These are phyloP conservation scores for Seiridium cupressi DNA, from an alignment of 2,329 filamentous ascomycete species.

Conservation along the genomic window DNA sequence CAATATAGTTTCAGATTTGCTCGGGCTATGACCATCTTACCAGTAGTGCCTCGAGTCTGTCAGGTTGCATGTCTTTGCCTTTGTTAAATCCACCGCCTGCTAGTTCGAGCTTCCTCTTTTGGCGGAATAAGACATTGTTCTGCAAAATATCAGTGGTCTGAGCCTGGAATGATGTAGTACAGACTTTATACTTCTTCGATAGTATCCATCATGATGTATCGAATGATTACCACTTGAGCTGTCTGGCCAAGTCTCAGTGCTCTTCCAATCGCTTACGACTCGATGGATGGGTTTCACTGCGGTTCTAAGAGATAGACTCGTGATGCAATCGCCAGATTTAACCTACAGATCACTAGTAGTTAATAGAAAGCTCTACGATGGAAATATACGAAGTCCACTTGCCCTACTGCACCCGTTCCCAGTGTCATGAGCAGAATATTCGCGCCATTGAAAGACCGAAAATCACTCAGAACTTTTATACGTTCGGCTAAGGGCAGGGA, in stretches of 20 bases:
- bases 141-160: background rate
- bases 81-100: constrained; percentile 1
- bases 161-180: background rate
- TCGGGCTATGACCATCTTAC: background rate
- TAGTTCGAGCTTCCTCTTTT: background rate
- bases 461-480: background rate
- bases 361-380: too few species aligned
- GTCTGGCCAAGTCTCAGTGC: constrained; percentile 6
- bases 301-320: constrained; percentile 5
- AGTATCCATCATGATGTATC: constrained; percentile 7
- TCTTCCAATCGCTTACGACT: constrained; percentile 5
- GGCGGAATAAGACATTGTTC: background rate
- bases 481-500: background rate
- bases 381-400: background rate
- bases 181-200: constrained; percentile 2
- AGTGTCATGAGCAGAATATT: constrained; percentile 7
- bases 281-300: constrained; percentile 11
- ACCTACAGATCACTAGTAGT: background rate
- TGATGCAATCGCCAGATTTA: constrained; percentile 3
- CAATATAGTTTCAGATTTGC: background rate
- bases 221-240: constrained; percentile 1
- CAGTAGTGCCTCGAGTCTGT: background rate
- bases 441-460: background rate
- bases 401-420: constrained; percentile 9
- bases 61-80: background rate